These are phyloP conservation scores for Solanum sitiens DNA, from an alignment of 257 asterid species.

Conservation along the genomic window DNA sequence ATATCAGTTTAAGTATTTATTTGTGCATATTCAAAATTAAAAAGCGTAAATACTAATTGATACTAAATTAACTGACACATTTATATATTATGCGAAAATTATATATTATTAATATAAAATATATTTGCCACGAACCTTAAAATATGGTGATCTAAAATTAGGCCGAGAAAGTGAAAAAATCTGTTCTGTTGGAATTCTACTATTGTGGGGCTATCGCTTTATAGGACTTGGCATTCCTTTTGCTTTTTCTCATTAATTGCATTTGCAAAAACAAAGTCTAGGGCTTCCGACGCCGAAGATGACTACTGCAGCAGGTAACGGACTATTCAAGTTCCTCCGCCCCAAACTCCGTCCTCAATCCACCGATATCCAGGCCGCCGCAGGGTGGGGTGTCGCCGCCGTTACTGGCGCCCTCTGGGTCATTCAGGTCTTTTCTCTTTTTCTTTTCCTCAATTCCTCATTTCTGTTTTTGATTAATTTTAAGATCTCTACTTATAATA, in stretches of 20 bases:
- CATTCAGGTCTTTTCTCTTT: slow-evolving; percentile 19
- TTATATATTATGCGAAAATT: no score
- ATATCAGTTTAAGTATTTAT: no score
- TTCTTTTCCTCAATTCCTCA: not conserved
- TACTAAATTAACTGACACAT: no score
- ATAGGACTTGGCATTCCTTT: not conserved
- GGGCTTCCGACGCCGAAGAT: slow-evolving; percentile 8
- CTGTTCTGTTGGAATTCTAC: not conserved
- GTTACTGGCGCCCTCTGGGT: slow-evolving; percentile 46
- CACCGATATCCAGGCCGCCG: slow-evolving; percentile 54
- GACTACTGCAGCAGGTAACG: slow-evolving; percentile 39
- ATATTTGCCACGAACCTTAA: no score
- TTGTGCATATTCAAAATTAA: no score
- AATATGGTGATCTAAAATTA: not conserved
- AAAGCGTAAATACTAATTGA: rapidly evolving
- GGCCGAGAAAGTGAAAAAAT: not conserved
- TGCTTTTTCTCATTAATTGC: not conserved
- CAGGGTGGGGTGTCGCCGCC: slow-evolving; percentile 76
- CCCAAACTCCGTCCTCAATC: slow-evolving; percentile 34
- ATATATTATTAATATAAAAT: no score
- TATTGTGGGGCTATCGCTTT: not conserved
- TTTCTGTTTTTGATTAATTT: not conserved
- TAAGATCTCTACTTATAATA: not conserved
- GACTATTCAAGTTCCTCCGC: slow-evolving; percentile 36
- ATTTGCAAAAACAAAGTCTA: not conserved